Evolutionary conservation across 441 rosid genomes (phyloP).

Genomic region (Dalechampia spathulata): DNA sequence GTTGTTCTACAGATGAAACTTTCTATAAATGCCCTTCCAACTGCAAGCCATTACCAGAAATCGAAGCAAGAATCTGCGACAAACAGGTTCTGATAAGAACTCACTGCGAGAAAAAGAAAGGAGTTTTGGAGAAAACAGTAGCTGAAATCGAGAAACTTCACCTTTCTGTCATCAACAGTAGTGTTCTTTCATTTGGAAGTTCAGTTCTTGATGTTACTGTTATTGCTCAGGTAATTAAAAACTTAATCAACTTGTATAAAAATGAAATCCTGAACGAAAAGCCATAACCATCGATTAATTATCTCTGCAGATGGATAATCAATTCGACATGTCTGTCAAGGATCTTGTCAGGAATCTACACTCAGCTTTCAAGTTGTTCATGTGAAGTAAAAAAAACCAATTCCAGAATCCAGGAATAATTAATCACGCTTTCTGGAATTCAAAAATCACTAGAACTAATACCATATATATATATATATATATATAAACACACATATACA

Average conservation of each 20-base stretch:
- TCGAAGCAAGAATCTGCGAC: constrained; percentile 62
- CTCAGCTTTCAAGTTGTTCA: constrained; percentile 34
- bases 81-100: constrained; percentile 53
- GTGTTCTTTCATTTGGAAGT: constrained; percentile 57
- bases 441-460: too few species aligned
- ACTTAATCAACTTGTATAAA: too few species aligned
- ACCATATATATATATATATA: too few species aligned
- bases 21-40: constrained; percentile 8
- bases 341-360: constrained; percentile 61
- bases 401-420: not conserved
- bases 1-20: constrained; percentile 23
- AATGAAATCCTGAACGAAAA: too few species aligned
- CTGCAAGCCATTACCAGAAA: constrained; percentile 52
- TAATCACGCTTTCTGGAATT: too few species aligned
- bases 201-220: constrained; percentile 52
- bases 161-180: constrained; percentile 39
- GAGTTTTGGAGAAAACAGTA: constrained; percentile 39
- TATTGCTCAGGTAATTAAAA: constrained; percentile 55
- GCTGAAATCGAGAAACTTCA: constrained; percentile 54
- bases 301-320: constrained; percentile 65
- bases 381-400: constrained; percentile 27
- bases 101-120: constrained; percentile 61
- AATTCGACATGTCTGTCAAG: constrained; percentile 38
- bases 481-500: too few species aligned
- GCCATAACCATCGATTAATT: too few species aligned